phyloP scores from a whole-genome alignment of 2,329 filamentous ascomycete genomes.

The Fusarium palustre region DNA sequence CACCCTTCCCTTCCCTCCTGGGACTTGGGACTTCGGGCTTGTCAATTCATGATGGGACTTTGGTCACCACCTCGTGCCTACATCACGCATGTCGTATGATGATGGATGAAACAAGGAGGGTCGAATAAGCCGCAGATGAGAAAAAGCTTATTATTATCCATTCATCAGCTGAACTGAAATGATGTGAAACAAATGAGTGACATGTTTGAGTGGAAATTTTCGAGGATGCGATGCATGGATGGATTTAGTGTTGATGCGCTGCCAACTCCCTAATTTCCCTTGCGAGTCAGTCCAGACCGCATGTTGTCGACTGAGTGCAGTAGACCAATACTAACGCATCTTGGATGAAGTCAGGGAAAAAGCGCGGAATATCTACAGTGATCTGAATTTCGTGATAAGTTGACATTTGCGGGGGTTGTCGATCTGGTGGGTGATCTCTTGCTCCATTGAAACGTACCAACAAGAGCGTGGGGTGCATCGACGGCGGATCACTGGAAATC shows the following conservation, averaged over 20 bases:
- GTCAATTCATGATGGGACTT: conserved; percentile 33
- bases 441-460: conserved; percentile 35
- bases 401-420: conserved; percentile 43
- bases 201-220: neutral
- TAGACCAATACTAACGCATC: neutral
- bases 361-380: neutral
- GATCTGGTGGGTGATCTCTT: conserved; percentile 42
- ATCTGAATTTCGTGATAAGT: conserved; percentile 12
- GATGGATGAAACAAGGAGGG: neutral
- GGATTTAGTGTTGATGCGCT: neutral
- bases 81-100: conserved; percentile 24
- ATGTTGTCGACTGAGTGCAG: neutral
- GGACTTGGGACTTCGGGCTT: neutral
- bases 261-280: conserved; percentile 4
- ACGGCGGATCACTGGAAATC: conserved; percentile 23
- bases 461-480: conserved; percentile 41
- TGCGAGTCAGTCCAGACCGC: conserved; percentile 16
- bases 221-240: conserved; percentile 1
- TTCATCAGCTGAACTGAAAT: conserved; percentile 3
- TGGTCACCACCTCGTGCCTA: conserved; percentile 22
- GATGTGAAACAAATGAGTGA: conserved; percentile 4
- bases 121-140: conserved; percentile 13
- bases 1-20: conserved; percentile 5
- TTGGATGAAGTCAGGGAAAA: neutral
- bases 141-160: conserved; percentile 22